A percentile compares a stretch with the other conserved stretches of the same genome.
Evolutionary conservation across 129 eudicot species (phyloP).

Genomic region (Flaveria sonorensis): DNA sequence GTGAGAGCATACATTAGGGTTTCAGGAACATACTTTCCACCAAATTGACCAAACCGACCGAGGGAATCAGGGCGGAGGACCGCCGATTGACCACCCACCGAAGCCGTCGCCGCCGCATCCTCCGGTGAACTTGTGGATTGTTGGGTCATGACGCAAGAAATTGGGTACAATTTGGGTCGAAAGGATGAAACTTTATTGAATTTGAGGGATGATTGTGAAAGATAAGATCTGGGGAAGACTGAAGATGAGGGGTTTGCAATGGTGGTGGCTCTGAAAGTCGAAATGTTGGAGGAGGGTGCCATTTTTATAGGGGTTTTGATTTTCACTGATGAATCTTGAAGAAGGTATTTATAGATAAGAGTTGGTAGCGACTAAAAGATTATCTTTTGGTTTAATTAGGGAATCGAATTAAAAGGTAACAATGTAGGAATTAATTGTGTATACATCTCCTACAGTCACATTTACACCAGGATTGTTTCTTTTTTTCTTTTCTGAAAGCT

Average conservation of each 20-base stretch:
- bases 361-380: neutral
- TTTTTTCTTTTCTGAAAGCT: too few relatives aligned
- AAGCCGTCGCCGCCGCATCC: neutral
- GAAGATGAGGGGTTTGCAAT: neutral
- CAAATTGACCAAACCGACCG: constrained; percentile 86
- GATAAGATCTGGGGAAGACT: neutral
- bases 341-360: neutral
- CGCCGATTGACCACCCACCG: neutral
- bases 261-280: constrained; percentile 8
- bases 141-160: constrained; percentile 19
- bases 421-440: neutral
- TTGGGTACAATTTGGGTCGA: neutral
- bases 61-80: constrained; percentile 69
- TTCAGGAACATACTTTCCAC: constrained; percentile 91
- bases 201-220: constrained; percentile 6
- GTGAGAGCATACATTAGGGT: constrained; percentile 76
- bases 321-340: neutral
- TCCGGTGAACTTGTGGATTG: neutral
- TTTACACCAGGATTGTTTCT: too few relatives aligned
- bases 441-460: neutral
- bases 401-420: constrained; percentile 8
- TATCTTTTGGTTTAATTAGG: neutral
- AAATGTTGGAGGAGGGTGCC: neutral
- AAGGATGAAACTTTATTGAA: constrained; percentile 1
- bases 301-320: constrained; percentile 1